Evolutionary conservation across 2,329 filamentous ascomycete genomes (phyloP).

Genomic region (Leptosphaerulina australis): DNA sequence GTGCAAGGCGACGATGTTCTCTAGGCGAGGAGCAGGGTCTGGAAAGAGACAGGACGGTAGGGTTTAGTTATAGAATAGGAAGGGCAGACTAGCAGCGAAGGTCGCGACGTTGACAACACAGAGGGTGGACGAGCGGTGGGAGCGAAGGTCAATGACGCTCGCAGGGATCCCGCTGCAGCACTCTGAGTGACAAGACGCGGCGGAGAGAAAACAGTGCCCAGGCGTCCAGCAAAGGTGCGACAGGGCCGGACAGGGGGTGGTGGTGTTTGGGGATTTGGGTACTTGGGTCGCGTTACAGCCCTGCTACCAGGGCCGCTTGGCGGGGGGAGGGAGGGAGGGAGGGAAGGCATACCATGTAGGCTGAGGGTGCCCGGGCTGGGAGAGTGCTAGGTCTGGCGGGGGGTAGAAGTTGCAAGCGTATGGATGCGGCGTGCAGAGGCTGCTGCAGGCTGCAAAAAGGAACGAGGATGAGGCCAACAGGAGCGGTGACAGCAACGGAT

Average conservation of each 20-base stretch:
- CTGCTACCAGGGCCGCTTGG: constrained; percentile 40
- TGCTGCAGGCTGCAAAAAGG: constrained; percentile 48
- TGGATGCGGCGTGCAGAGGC: constrained; percentile 48
- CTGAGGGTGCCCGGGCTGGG: constrained; percentile 44
- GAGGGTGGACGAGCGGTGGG: constrained; percentile 37
- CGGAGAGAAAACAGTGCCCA: constrained; percentile 32
- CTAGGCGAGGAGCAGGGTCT: constrained; percentile 48
- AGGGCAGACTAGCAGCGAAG: constrained; percentile 38
- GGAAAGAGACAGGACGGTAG: constrained; percentile 39
- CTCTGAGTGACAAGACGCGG: constrained; percentile 38
- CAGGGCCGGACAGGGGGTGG: constrained; percentile 33
- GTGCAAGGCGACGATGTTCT: constrained; percentile 29
- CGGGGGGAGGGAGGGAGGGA: constrained; percentile 15
- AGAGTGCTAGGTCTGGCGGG: constrained; percentile 36
- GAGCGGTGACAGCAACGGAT: constrained; percentile 34
- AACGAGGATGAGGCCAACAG: constrained; percentile 44
- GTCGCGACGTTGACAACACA: constrained; percentile 42
- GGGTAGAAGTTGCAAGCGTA: constrained; percentile 23
- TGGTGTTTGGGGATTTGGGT: constrained; percentile 20
- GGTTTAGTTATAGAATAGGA: constrained; percentile 45
- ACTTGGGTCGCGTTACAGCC: constrained; percentile 35
- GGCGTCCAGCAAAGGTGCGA: constrained; percentile 36
- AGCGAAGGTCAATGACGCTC: constrained; percentile 31
- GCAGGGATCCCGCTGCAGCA: constrained; percentile 45
- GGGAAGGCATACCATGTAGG: constrained; percentile 52